A percentile compares a stretch with the other conserved stretches of the same genome.
Conservation (phyloP, 768 basidiomycete species). For the Albatrellus ellisii region DNA sequence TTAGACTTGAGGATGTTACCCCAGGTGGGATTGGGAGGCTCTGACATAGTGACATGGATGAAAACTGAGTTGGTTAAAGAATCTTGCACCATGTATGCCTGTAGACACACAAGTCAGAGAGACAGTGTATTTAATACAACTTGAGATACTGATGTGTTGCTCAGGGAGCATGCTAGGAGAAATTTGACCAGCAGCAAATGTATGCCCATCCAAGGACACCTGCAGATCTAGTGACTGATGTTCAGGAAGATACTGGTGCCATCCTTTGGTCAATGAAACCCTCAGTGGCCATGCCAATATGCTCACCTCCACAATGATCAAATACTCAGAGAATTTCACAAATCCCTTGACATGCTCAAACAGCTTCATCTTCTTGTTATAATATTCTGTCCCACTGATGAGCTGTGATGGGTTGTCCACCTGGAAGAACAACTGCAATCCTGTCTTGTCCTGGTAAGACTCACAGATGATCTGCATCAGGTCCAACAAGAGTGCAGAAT, state of each 20-base stretch:
- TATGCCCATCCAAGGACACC: constrained; percentile 83
- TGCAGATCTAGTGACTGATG: constrained; percentile 65
- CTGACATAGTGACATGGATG: constrained; percentile 90
- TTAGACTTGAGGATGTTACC: constrained; percentile 93
- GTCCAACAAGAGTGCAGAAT: constrained; percentile 67
- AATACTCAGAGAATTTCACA: constrained; percentile 92
- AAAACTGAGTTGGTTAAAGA: constrained; percentile 90
- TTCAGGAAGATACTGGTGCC: constrained; percentile 33
- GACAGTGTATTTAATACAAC: constrained; percentile 18
- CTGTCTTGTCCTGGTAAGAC: constrained; percentile 69
- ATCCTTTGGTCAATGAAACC: too few relatives aligned
- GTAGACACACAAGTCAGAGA: neutral
- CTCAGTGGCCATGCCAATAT: too few relatives aligned
- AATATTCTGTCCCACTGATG: constrained; percentile 67
- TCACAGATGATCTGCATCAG: constrained; percentile 88
- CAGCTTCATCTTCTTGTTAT: constrained; percentile 51
- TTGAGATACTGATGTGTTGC: constrained; percentile 78
- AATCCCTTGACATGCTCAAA: constrained; percentile 90
- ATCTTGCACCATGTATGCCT: constrained; percentile 92
- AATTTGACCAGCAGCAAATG: constrained; percentile 80
- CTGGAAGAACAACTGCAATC: constrained; percentile 51
- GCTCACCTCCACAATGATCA: constrained; percentile 87
- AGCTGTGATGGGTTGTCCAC: constrained; percentile 59
- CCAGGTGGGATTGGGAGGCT: constrained; percentile 61
- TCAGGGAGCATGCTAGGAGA: constrained; percentile 84